Percentiles rank a stretch among this genome's conserved stretches.
Conservation (phyloP, 371 early-diverging fungal species). For the Coemansia sp. region DNA sequence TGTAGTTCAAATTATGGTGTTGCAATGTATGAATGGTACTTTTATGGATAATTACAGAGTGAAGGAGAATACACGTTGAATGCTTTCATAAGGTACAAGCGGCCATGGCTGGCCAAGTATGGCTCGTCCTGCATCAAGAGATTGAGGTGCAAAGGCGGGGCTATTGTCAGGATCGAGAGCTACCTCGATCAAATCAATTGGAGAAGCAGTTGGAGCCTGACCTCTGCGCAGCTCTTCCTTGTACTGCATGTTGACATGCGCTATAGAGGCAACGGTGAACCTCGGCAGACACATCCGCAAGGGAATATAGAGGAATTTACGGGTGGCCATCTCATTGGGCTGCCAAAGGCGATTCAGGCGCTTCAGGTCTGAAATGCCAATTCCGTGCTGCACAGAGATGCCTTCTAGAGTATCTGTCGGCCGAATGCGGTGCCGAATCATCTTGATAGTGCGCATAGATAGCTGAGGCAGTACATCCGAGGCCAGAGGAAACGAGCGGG, state of each 20-base stretch:
- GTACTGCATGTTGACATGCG: slow-evolving; percentile 15
- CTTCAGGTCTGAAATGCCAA: slow-evolving; percentile 31
- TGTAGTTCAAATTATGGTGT: too few relatives aligned
- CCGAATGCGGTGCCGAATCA: slow-evolving; percentile 28
- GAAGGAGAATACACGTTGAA: slow-evolving; percentile 31
- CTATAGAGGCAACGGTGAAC: slow-evolving; percentile 27
- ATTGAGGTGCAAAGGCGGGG: neutral
- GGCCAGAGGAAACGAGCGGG: slow-evolving; percentile 2
- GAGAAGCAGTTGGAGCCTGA: neutral
- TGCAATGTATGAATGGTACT: too few relatives aligned
- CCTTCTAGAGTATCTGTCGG: slow-evolving; percentile 33
- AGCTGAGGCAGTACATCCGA: neutral
- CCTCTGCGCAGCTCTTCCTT: slow-evolving; percentile 1
- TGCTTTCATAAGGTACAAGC: slow-evolving; percentile 28
- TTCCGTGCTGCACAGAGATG: slow-evolving; percentile 35
- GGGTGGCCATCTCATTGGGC: slow-evolving; percentile 29
- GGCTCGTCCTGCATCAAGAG: neutral
- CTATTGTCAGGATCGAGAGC: slow-evolving; percentile 11
- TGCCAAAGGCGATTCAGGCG: slow-evolving; percentile 47
- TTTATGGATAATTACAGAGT: slow-evolving; percentile 9
- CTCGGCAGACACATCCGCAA: slow-evolving; percentile 37
- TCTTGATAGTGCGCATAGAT: slow-evolving; percentile 33
- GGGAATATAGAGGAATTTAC: slow-evolving; percentile 32
- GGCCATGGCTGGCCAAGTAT: slow-evolving; percentile 23
- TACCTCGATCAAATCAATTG: slow-evolving; percentile 37